These are phyloP conservation scores for Myxozyma geophila DNA, from an alignment of 805 yeast genomes.

Conservation along the genomic window DNA sequence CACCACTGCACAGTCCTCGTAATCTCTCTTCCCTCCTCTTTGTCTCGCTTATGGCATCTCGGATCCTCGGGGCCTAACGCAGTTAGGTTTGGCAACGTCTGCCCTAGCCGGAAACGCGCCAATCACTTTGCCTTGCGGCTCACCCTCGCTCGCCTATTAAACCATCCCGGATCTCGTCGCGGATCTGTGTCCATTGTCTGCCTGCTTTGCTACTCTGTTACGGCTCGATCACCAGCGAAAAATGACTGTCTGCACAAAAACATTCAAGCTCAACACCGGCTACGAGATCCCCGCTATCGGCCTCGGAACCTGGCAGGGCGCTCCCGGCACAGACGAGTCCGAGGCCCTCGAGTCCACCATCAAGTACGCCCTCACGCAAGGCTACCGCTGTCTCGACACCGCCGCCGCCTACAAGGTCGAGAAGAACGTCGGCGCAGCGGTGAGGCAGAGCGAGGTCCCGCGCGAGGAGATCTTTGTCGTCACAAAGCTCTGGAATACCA, in stretches of 20 bases:
- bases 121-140: too few species aligned
- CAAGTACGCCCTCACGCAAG: constrained; percentile 44
- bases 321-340: constrained; percentile 54
- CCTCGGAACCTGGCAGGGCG: constrained; percentile 71
- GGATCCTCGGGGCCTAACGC: too few species aligned
- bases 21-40: too few species aligned
- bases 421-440: constrained; percentile 58
- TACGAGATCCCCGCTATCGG: constrained; percentile 66
- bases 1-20: too few species aligned
- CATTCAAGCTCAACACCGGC: constrained; percentile 56
- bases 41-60: too few species aligned
- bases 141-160: too few species aligned
- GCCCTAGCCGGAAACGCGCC: too few species aligned
- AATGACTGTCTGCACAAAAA: constrained; percentile 10
- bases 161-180: too few species aligned
- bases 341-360: constrained; percentile 53
- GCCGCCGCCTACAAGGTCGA: constrained; percentile 71
- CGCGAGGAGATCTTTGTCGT: constrained; percentile 51
- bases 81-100: too few species aligned
- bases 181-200: not conserved
- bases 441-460: constrained; percentile 53
- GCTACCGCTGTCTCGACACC: constrained; percentile 79
- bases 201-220: too few species aligned
- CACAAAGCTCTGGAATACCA: constrained; percentile 49
- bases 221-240: too few species aligned